phyloP scores from a whole-genome alignment of 139 green algal species.

The Chlorella sp. region DNA sequence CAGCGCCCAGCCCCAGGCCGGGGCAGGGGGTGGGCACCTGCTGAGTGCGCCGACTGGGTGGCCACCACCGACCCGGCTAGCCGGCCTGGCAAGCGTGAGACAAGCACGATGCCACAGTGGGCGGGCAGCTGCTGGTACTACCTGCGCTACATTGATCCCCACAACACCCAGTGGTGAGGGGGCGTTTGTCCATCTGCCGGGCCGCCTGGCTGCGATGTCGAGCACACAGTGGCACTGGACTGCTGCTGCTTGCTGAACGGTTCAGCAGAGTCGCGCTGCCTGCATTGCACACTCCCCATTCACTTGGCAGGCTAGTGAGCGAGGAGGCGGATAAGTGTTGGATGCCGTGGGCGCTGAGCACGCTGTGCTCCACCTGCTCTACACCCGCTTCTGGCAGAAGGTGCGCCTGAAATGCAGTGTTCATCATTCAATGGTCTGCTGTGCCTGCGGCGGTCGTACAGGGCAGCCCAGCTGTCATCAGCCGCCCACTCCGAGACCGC shows the following conservation, averaged over 20 bases:
- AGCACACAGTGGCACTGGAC: no score
- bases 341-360: slow-evolving; percentile 99
- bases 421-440: no score
- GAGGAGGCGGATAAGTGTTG: slow-evolving; percentile 92
- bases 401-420: no score
- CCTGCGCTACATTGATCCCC: slow-evolving; percentile 95
- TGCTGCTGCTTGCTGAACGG: no score
- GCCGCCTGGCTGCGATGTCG: no score
- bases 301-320: slow-evolving; percentile 76
- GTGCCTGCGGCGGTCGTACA: no score
- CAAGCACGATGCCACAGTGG: slow-evolving; percentile 98
- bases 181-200: no score
- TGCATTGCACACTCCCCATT: no score
- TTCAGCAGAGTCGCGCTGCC: no score
- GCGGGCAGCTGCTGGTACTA: slow-evolving; percentile 98
- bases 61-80: slow-evolving; percentile 66
- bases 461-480: no score
- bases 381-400: slow-evolving; percentile 99
- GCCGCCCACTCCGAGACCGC: not conserved
- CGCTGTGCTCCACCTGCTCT: slow-evolving; percentile 98
- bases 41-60: slow-evolving; percentile 87
- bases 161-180: slow-evolving; percentile 59
- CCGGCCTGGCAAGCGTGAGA: slow-evolving; percentile 80
- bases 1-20: no score
- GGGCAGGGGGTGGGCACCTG: slow-evolving; percentile 59